Conservation (phyloP, 176 grass and related monocot genomes). For the Guadua angustifolia region DNA sequence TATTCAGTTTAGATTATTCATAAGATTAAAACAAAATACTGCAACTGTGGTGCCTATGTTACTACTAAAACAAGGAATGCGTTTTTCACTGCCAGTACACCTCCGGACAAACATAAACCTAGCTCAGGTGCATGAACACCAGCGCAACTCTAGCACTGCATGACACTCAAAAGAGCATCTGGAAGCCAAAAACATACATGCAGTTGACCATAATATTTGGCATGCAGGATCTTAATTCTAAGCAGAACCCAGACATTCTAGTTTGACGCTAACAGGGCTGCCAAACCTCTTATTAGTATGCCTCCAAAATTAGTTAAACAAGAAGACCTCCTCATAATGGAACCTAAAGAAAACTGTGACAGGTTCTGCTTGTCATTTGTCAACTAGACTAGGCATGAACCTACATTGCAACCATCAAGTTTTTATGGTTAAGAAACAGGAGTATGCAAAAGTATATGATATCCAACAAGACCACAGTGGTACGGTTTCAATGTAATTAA, state of each 20-base stretch:
- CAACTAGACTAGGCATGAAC: neutral
- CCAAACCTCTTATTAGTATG: neutral
- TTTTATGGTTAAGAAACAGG: conserved; percentile 20
- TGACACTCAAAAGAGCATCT: conserved; percentile 3
- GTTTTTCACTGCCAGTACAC: neutral
- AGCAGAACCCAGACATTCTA: neutral
- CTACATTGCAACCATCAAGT: neutral
- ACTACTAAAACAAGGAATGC: neutral
- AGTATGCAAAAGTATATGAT: neutral
- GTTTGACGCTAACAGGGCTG: neutral
- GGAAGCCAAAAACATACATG: neutral
- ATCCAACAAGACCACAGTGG: neutral
- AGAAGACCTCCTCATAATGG: neutral
- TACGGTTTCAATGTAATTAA: neutral
- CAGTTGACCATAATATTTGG: conserved; percentile 16
- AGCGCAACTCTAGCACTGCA: conserved; percentile 25
- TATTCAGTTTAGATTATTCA: neutral
- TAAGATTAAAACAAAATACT: neutral
- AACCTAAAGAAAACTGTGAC: neutral
- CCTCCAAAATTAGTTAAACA: neutral
- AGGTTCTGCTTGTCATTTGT: neutral
- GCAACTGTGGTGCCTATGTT: neutral
- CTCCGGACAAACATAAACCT: conserved; percentile 17
- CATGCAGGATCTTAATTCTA: neutral
- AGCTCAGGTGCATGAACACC: neutral